Evolutionary conservation across 2,329 filamentous ascomycete species (phyloP), one percentile per base, ranked within the genome.

Genomic region (Acrodontium crateriforme): DNA sequence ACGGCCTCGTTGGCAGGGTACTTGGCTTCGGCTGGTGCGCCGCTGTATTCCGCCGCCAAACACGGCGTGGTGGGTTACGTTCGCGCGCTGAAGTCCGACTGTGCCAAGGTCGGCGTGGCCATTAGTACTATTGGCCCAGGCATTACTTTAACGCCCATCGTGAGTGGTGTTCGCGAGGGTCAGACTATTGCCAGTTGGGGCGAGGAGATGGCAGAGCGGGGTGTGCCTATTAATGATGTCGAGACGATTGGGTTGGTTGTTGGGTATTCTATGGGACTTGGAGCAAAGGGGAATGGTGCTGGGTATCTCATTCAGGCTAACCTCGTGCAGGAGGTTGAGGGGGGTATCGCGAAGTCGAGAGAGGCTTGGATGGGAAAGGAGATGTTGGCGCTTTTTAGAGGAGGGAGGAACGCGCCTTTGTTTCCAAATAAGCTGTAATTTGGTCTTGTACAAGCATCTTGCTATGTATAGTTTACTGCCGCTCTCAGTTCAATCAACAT

Each of bases 11-110:
- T 66, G 30, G 62, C 62, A 2, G 62, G 62, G 0, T 65, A 65
- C 44, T 42, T 65, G 5, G 62, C 58, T 0, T 58, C 53, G 30
- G 59, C 60, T 8, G 61, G 61, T 1, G 57, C 59, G 14, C 60
- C 60, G 10, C 36, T 62, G 10, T 66, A 66, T 36, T 58, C 54
- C 16, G 61, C 61, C 12, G 62, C 62, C 7, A 66, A 66, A 34
- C 62, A 65, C 39, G 62, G 58, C 17, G 49, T 65, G 17, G 58
- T 66, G 2, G 62, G 62, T n/a, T 51, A 65, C 12, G 55, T 66
- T 51, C 55, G 62, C 13, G 57, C 62, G 0, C 45, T 66, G 14
- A 65, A 66, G 44, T 55, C 60, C 18, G 62, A 65, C 38, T 59
- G 55, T 26, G 54, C 56, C 4, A 62, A 56, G 32, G 41, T 60